These are phyloP conservation scores for Helicostylum pulchrum DNA, from an alignment of 192 early-diverging fungal species.

Conservation along the genomic window DNA sequence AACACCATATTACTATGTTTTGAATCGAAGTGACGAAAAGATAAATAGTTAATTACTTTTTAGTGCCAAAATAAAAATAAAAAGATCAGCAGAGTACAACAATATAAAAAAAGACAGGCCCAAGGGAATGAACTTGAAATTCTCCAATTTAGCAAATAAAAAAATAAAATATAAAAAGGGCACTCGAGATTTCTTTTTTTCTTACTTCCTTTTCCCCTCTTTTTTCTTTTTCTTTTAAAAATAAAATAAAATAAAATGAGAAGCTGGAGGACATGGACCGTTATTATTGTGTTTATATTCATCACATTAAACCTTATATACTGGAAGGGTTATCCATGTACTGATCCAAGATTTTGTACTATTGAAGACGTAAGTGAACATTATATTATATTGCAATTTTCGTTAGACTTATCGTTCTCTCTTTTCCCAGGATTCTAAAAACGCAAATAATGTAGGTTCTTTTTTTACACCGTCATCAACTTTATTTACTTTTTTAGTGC, in stretches of 20 bases:
- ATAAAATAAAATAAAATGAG: neutral
- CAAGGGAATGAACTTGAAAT: too few relatives aligned
- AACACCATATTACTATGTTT: too few relatives aligned
- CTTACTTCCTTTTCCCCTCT: neutral
- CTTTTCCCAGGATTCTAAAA: neutral
- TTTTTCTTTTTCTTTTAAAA: neutral
- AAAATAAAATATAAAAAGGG: too few relatives aligned
- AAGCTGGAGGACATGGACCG: neutral
- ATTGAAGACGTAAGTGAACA: constrained; percentile 3
- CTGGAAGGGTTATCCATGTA: constrained; percentile 11
- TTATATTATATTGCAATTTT: too few relatives aligned
- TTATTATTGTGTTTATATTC: neutral
- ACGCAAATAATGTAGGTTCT: neutral
- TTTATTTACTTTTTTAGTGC: too few relatives aligned
- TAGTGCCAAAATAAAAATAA: too few relatives aligned
- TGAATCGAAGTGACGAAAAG: too few relatives aligned
- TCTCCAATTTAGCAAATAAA: too few relatives aligned
- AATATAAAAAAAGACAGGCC: too few relatives aligned
- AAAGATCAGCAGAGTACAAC: too few relatives aligned
- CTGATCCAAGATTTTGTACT: constrained; percentile 3
- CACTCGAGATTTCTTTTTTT: neutral
- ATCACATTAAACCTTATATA: constrained; percentile 9
- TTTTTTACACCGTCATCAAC: too few relatives aligned
- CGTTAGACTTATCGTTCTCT: neutral
- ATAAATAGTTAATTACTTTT: too few relatives aligned